Evolutionary conservation across 768 basidiomycete species (phyloP).

Genomic region (Mycena latifolia): DNA sequence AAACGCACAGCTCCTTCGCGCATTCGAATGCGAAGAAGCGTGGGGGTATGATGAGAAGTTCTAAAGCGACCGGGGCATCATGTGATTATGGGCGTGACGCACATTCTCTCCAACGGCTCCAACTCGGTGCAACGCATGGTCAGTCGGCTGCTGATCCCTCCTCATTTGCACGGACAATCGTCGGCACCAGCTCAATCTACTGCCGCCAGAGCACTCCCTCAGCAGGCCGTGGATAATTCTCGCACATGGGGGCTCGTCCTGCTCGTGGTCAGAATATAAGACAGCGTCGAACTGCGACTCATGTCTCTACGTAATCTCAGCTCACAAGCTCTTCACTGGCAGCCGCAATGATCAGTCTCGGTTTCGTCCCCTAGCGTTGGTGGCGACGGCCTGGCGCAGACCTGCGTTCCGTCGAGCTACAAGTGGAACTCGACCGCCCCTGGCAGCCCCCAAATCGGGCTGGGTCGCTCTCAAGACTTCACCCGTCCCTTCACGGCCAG

Average conservation of each 20-base stretch:
- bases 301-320: no score
- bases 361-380: conserved; percentile 12
- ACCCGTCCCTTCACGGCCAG: conserved; percentile 25
- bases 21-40: no score
- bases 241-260: conserved; percentile 13
- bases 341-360: conserved; percentile 18
- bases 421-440: conserved; percentile 26
- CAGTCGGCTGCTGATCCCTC: conserved; percentile 7
- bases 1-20: conserved; percentile 10
- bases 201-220: conserved; percentile 2
- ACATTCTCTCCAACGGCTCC: conserved; percentile 16
- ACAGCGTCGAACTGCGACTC: conserved; percentile 17
- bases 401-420: conserved; percentile 29
- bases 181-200: conserved; percentile 15
- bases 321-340: conserved; percentile 16
- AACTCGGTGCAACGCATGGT: conserved; percentile 15
- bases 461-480: conserved; percentile 34
- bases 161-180: conserved; percentile 21
- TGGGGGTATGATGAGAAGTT: conserved; percentile 15
- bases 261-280: conserved; percentile 22
- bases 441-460: conserved; percentile 24
- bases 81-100: conserved; percentile 17
- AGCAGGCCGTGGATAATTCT: conserved; percentile 20
- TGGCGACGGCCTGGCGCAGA: conserved; percentile 10
- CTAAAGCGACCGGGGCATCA: conserved; percentile 12